A percentile compares a stretch with the other conserved stretches of the same genome.
phyloP scores from a whole-genome alignment of 768 basidiomycete genomes.

The Gloeopeniophorella convolvens region DNA sequence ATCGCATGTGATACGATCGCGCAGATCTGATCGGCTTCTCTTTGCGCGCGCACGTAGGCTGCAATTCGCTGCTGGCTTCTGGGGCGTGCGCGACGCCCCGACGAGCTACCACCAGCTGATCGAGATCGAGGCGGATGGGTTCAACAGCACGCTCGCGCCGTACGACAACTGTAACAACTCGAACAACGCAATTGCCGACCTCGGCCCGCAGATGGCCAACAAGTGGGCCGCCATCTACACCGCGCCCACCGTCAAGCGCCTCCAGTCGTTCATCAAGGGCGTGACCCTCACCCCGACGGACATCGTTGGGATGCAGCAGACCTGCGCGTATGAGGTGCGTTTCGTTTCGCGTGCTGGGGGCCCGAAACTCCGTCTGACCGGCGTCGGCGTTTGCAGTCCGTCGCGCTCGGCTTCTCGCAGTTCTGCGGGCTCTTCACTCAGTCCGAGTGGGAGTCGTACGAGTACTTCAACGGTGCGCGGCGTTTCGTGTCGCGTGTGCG shows the following conservation, averaged over 20 bases:
- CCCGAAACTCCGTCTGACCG: neutral
- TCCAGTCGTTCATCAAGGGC: slow-evolving; percentile 30
- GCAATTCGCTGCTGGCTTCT: slow-evolving; percentile 49
- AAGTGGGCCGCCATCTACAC: slow-evolving; percentile 39
- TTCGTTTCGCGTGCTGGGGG: neutral
- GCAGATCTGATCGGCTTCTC: neutral
- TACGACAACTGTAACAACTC: slow-evolving; percentile 31
- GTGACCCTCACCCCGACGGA: slow-evolving; percentile 27
- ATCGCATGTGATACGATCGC: neutral
- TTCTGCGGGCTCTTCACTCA: slow-evolving; percentile 48
- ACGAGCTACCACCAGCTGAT: slow-evolving; percentile 41
- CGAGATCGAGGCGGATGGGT: slow-evolving; percentile 37
- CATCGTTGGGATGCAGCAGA: slow-evolving; percentile 32
- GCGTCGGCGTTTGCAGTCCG: slow-evolving; percentile 29
- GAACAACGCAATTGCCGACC: slow-evolving; percentile 23
- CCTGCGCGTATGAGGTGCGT: slow-evolving; percentile 36
- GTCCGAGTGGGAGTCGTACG: slow-evolving; percentile 46
- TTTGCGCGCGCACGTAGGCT: slow-evolving; percentile 26
- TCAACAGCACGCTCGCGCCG: slow-evolving; percentile 44
- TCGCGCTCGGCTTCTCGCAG: slow-evolving; percentile 42
- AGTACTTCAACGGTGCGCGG: slow-evolving; percentile 33
- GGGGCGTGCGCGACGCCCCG: slow-evolving; percentile 36
- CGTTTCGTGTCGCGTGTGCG: neutral
- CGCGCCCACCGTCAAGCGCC: slow-evolving; percentile 29
- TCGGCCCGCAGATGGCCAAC: slow-evolving; percentile 21